Evolutionary conservation across 2,329 filamentous ascomycete genomes (phyloP).

Genomic region (Alternaria gansuensis): DNA sequence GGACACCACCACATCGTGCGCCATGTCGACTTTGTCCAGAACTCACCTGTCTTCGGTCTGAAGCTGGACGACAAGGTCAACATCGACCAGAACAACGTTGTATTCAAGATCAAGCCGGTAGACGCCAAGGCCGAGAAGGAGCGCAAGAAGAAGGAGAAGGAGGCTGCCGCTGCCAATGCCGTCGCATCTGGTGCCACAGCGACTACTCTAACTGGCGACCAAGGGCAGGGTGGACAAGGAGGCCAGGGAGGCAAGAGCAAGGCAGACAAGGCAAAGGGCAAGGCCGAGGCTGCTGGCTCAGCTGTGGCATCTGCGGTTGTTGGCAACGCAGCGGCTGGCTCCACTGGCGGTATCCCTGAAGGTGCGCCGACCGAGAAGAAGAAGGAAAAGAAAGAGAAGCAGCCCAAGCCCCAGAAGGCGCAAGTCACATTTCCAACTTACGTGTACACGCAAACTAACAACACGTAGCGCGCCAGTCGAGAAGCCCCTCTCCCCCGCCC

Average conservation of each 20-base stretch:
- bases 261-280: conserved; percentile 59
- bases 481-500: conserved; percentile 79
- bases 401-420: conserved; percentile 72
- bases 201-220: conserved; percentile 47
- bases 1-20: conserved; percentile 92
- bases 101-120: conserved; percentile 86
- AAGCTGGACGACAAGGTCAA: conserved; percentile 78
- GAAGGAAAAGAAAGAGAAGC: conserved; percentile 93
- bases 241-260: conserved; percentile 57
- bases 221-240: conserved; percentile 35
- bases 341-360: conserved; percentile 47
- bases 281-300: conserved; percentile 64
- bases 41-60: conserved; percentile 75
- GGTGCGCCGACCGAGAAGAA: conserved; percentile 62
- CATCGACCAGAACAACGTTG: conserved; percentile 80
- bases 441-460: conserved; percentile 25
- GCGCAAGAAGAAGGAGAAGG: conserved; percentile 95
- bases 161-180: conserved; percentile 63
- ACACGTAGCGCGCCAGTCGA: conserved; percentile 63
- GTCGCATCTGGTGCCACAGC: conserved; percentile 61
- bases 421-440: conserved; percentile 24
- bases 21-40: conserved; percentile 93
- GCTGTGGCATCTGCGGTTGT: conserved; percentile 59
- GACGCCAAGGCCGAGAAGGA: conserved; percentile 97
- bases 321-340: conserved; percentile 49